Conservation (phyloP, 2,329 filamentous ascomycete genomes). For the Chaetomiaceae sp. region DNA sequence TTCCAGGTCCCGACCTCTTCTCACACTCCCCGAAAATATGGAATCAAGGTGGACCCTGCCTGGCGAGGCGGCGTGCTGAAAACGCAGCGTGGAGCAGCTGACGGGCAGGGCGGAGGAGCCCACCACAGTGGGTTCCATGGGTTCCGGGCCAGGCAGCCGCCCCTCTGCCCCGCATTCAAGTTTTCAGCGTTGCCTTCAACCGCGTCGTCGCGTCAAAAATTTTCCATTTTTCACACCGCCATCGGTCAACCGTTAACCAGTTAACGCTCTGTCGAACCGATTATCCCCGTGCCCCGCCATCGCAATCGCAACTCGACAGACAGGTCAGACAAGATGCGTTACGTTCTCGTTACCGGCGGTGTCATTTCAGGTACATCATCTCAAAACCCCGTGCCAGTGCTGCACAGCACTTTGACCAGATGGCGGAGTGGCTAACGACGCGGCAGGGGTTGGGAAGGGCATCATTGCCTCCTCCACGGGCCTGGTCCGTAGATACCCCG, state of each 20-base stretch:
- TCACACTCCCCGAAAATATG: no score
- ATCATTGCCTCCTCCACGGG: conserved; percentile 20
- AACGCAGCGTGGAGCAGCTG: conserved; percentile 3
- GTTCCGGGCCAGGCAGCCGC: neutral
- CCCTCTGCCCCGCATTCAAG: conserved; percentile 12
- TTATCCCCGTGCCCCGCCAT: neutral
- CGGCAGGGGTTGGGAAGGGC: conserved; percentile 19
- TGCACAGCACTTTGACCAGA: neutral
- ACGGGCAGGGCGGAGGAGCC: conserved; percentile 7
- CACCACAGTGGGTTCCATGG: neutral
- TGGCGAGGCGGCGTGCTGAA: neutral
- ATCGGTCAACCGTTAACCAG: no score
- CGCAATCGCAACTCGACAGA: conserved; percentile 4
- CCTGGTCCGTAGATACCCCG: conserved; percentile 12
- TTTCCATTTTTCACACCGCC: conserved; percentile 16
- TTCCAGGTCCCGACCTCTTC: no score
- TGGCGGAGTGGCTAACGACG: conserved; percentile 5
- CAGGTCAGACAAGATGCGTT: conserved; percentile 17
- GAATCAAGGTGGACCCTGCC: neutral
- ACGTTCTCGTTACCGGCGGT: conserved; percentile 21
- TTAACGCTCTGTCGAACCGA: conserved; percentile 6
- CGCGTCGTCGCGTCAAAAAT: conserved; percentile 20
- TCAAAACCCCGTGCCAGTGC: no score
- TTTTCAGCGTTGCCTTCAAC: conserved; percentile 6
- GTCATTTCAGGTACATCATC: conserved; percentile 20